Percentiles rank a stretch among this genome's conserved stretches.
These are phyloP conservation scores for Colletotrichum zoysiae DNA, from an alignment of 2,329 filamentous ascomycete species.

Conservation along the genomic window DNA sequence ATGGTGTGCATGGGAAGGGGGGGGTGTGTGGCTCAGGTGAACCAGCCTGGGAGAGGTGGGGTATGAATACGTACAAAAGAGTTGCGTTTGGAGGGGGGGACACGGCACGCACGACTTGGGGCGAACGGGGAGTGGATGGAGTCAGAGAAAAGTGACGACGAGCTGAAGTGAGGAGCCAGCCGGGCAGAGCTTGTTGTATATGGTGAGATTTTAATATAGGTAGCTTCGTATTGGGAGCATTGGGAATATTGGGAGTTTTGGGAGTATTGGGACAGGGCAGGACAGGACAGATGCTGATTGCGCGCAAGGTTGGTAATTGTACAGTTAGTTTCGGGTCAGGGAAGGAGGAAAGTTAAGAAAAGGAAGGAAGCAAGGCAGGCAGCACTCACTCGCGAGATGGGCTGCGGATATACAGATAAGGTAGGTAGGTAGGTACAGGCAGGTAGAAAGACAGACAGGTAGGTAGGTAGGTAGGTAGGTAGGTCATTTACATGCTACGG, in stretches of 20 bases:
- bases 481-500: neutral
- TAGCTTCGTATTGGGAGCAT: neutral
- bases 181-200: neutral
- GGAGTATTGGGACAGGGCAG: too few relatives aligned
- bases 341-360: constrained; percentile 1
- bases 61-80: constrained; percentile 13
- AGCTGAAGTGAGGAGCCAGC: constrained; percentile 14
- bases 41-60: constrained; percentile 13
- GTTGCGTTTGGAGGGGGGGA: constrained; percentile 10
- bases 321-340: neutral
- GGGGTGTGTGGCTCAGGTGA: constrained; percentile 46
- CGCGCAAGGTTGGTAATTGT: neutral
- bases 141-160: constrained; percentile 26
- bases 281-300: neutral
- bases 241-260: too few relatives aligned
- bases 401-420: neutral
- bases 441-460: too few relatives aligned
- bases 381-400: neutral
- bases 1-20: constrained; percentile 47
- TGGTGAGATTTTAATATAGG: neutral
- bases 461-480: too few relatives aligned
- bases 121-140: constrained; percentile 25
- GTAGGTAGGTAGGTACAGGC: too few relatives aligned
- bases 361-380: neutral
- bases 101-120: constrained; percentile 39